A percentile compares a stretch with the other conserved stretches of the same genome.
Conservation (phyloP, 2,329 filamentous ascomycete species). For the Stemphylium lycopersici region DNA sequence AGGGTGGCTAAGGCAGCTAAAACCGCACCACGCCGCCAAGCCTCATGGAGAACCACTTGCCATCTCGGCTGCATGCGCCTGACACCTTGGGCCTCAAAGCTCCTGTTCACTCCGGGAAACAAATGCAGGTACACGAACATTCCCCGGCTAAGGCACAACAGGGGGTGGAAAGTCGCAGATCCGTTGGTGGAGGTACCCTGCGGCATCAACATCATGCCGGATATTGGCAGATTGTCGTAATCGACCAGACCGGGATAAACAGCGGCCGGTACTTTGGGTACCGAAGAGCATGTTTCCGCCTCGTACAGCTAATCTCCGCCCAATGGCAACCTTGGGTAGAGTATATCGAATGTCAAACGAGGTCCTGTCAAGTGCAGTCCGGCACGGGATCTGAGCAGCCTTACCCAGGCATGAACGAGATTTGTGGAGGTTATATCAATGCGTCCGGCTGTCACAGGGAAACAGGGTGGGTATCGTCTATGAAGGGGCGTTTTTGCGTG, state of each 20-base stretch:
- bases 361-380: neutral
- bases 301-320: conserved; percentile 7
- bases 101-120: conserved; percentile 17
- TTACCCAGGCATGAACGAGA: conserved; percentile 18
- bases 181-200: conserved; percentile 15
- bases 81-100: conserved; percentile 21
- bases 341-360: conserved; percentile 7
- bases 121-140: conserved; percentile 26
- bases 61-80: conserved; percentile 29
- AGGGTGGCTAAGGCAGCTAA: conserved; percentile 23
- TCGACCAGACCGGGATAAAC: conserved; percentile 35
- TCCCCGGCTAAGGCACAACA: conserved; percentile 14
- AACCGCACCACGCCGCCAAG: conserved; percentile 32
- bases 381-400: neutral
- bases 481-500: conserved; percentile 13
- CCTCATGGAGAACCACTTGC: conserved; percentile 24
- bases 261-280: conserved; percentile 9
- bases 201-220: conserved; percentile 23
- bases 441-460: conserved; percentile 22
- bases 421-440: conserved; percentile 18
- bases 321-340: neutral
- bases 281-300: conserved; percentile 11
- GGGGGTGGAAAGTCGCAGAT: conserved; percentile 32
- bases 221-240: conserved; percentile 25
- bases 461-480: conserved; percentile 22